Percentiles rank a stretch among this genome's conserved stretches.
Conservation (phyloP, 208 protist species). For the Crithidia bombi region DNA sequence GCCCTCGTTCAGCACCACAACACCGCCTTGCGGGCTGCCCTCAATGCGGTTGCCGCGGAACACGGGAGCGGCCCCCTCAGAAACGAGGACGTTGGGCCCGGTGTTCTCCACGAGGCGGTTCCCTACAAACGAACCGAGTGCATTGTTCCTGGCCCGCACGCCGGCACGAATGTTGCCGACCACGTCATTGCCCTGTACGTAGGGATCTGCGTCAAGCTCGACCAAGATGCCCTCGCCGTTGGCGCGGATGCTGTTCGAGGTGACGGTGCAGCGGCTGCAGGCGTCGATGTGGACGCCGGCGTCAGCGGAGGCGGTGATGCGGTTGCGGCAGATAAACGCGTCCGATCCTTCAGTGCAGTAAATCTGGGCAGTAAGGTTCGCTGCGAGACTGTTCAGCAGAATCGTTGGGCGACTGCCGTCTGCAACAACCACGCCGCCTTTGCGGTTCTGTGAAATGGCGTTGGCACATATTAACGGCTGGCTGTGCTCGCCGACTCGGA, state of each 20-base stretch:
- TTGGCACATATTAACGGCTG: slow-evolving; percentile 69
- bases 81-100: slow-evolving; percentile 64
- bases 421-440: slow-evolving; percentile 45
- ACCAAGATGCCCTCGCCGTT: slow-evolving; percentile 79
- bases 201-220: slow-evolving; percentile 81
- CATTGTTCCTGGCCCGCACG: slow-evolving; percentile 73
- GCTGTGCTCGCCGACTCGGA: slow-evolving; percentile 54
- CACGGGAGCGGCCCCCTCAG: slow-evolving; percentile 64
- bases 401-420: slow-evolving; percentile 59
- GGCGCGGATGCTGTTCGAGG: slow-evolving; percentile 54
- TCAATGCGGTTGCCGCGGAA: slow-evolving; percentile 77
- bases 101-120: slow-evolving; percentile 67
- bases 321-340: slow-evolving; percentile 77
- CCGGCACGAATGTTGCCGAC: slow-evolving; percentile 42
- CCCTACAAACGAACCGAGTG: slow-evolving; percentile 65
- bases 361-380: slow-evolving; percentile 61
- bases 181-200: slow-evolving; percentile 67
- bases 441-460: slow-evolving; percentile 54
- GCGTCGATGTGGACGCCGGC: slow-evolving; percentile 59
- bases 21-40: slow-evolving; percentile 56
- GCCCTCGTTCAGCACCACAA: slow-evolving; percentile 72
- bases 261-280: slow-evolving; percentile 63
- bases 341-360: slow-evolving; percentile 45
- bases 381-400: slow-evolving; percentile 61
- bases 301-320: slow-evolving; percentile 39